A percentile compares a stretch with the other conserved stretches of the same genome.
These are phyloP conservation scores for Dendrobium officinale DNA, from an alignment of 106 monocot genomes.

Conservation along the genomic window DNA sequence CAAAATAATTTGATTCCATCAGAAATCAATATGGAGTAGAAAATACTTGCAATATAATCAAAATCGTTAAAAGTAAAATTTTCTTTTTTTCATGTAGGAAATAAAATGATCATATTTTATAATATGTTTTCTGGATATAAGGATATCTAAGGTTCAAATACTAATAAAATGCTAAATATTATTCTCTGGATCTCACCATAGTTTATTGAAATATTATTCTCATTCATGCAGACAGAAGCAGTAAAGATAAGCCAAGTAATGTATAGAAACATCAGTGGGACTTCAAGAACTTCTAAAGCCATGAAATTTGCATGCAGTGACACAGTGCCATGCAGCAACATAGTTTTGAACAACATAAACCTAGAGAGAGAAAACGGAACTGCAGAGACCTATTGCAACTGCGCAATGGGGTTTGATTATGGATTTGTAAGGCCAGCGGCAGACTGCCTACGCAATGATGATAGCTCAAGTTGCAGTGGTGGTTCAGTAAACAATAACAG, in stretches of 20 bases:
- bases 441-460: slow-evolving; percentile 47
- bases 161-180: neutral
- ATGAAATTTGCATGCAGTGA: slow-evolving; percentile 89
- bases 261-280: slow-evolving; percentile 76
- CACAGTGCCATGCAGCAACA: slow-evolving; percentile 75
- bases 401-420: slow-evolving; percentile 78
- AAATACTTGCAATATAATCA: no score
- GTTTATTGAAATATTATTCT: neutral
- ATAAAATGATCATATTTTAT: no score
- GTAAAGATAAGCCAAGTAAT: slow-evolving; percentile 80
- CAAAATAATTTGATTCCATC: no score
- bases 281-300: slow-evolving; percentile 51
- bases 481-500: neutral
- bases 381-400: slow-evolving; percentile 77
- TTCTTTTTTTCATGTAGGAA: no score
- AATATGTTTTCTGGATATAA: no score
- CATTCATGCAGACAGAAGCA: slow-evolving; percentile 56
- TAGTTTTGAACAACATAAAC: slow-evolving; percentile 80
- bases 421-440: slow-evolving; percentile 67
- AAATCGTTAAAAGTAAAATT: no score
- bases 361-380: slow-evolving; percentile 51
- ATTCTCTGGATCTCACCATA: neutral
- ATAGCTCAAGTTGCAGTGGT: slow-evolving; percentile 32
- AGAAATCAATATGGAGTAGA: no score
- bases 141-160: no score